Evolutionary conservation across 805 yeast genomes (phyloP).

Genomic region (Kuraishia piskuri): DNA sequence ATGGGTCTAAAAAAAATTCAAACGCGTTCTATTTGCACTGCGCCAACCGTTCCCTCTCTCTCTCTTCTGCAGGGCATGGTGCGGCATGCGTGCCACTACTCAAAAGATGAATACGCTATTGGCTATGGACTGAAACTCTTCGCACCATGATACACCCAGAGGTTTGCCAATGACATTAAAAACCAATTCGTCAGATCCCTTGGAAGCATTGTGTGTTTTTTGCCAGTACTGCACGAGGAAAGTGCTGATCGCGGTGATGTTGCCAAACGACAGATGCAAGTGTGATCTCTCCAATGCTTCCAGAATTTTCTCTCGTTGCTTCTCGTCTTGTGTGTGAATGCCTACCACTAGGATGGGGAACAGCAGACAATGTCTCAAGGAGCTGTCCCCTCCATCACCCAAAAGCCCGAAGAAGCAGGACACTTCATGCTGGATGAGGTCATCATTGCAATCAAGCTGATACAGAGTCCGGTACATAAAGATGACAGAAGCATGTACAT

Average conservation of each 20-base stretch:
- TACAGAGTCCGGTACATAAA: slow-evolving; percentile 13
- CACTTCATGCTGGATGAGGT: slow-evolving; percentile 11
- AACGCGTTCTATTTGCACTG: too few species aligned
- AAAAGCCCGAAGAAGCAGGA: slow-evolving; percentile 8
- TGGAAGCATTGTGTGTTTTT: neutral
- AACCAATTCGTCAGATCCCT: neutral
- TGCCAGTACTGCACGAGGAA: neutral
- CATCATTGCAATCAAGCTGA: slow-evolving; percentile 2
- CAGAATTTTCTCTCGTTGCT: slow-evolving; percentile 10
- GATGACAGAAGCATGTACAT: slow-evolving; percentile 15
- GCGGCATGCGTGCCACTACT: too few species aligned
- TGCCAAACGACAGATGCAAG: slow-evolving; percentile 14
- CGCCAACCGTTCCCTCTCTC: too few species aligned
- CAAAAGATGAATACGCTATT: slow-evolving; percentile 11
- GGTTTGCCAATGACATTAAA: neutral
- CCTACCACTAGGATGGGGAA: slow-evolving; percentile 18
- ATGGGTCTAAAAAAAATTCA: too few species aligned
- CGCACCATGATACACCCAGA: slow-evolving; percentile 8
- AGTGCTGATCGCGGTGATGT: slow-evolving; percentile 3
- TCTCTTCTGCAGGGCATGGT: too few species aligned
- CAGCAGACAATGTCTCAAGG: slow-evolving; percentile 17
- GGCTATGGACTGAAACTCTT: slow-evolving; percentile 11
- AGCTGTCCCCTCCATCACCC: neutral
- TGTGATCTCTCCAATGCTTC: slow-evolving; percentile 8
- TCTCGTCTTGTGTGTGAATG: slow-evolving; percentile 9